A percentile compares a stretch with the other conserved stretches of the same genome.
These are phyloP conservation scores for Wickerhamomyces pijperi DNA, from an alignment of 805 yeast species.

Conservation along the genomic window DNA sequence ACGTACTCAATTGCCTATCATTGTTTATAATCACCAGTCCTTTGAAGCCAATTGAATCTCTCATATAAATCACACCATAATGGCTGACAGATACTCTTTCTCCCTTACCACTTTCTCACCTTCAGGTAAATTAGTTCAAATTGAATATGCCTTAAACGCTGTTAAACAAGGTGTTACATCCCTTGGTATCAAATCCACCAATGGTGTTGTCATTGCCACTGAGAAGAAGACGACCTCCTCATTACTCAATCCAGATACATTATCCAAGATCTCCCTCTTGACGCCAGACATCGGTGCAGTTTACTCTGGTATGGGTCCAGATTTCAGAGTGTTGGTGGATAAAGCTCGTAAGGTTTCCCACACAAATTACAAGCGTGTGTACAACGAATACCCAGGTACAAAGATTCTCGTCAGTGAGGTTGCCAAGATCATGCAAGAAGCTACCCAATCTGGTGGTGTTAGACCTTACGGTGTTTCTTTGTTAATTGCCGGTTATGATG, in stretches of 20 bases:
- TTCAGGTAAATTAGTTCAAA: constrained; percentile 94
- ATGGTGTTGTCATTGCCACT: constrained; percentile 94
- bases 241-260: constrained; percentile 61
- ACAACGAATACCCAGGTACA: constrained; percentile 96
- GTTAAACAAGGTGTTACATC: constrained; percentile 98
- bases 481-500: constrained; percentile 90
- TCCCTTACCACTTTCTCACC: constrained; percentile 97
- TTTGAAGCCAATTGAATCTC: too few relatives aligned
- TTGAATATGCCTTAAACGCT: constrained; percentile 94
- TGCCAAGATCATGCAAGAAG: constrained; percentile 95
- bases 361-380: constrained; percentile 82
- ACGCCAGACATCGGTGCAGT: constrained; percentile 97
- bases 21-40: too few relatives aligned
- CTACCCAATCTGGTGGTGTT: constrained; percentile 98
- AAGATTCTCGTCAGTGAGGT: constrained; percentile 87
- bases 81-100: constrained; percentile 98
- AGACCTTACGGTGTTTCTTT: constrained; percentile 97
- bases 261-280: constrained; percentile 67
- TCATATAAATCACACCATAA: too few relatives aligned
- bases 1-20: too few relatives aligned
- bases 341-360: constrained; percentile 90
- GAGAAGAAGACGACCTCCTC: constrained; percentile 83
- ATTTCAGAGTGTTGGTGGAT: constrained; percentile 88
- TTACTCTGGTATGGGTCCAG: constrained; percentile 98
- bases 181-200: constrained; percentile 86